These are phyloP conservation scores for Scheffersomyces spartinae DNA, from an alignment of 805 yeast genomes.

Conservation along the genomic window DNA sequence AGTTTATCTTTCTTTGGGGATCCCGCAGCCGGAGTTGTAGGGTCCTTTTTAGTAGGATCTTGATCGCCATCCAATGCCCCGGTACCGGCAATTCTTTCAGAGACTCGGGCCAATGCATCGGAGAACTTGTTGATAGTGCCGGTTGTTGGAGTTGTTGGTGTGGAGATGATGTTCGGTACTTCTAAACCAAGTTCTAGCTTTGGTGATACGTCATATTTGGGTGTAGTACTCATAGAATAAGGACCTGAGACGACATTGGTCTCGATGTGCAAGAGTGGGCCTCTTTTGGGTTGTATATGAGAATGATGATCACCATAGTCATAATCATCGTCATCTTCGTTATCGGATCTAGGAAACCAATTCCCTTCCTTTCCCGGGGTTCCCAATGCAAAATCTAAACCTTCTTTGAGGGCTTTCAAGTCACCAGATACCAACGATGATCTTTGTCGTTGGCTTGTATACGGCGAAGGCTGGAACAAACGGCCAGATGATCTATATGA, in stretches of 20 bases:
- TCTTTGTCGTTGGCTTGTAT: too few species aligned
- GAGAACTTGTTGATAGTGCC: constrained; percentile 12
- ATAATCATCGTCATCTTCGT: too few species aligned
- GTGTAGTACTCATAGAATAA: too few species aligned
- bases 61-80: constrained; percentile 7
- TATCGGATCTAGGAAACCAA: constrained; percentile 17
- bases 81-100: constrained; percentile 26
- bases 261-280: too few species aligned
- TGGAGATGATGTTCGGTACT: constrained; percentile 1
- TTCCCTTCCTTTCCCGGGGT: constrained; percentile 10
- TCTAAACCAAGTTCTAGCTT: too few species aligned
- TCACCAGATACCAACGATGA: too few species aligned
- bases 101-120: constrained; percentile 15
- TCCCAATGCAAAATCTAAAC: constrained; percentile 24
- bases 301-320: too few species aligned
- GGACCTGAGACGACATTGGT: too few species aligned
- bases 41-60: background rate
- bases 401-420: constrained; percentile 20
- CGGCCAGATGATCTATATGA: too few species aligned
- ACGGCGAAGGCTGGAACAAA: background rate
- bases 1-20: background rate
- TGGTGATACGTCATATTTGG: too few species aligned
- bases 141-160: background rate
- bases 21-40: background rate
- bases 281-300: too few species aligned